A percentile compares a stretch with the other conserved stretches of the same genome.
Evolutionary conservation across 192 early-diverging fungal species (phyloP).

Genomic region (Backusella liffmaniae): DNA sequence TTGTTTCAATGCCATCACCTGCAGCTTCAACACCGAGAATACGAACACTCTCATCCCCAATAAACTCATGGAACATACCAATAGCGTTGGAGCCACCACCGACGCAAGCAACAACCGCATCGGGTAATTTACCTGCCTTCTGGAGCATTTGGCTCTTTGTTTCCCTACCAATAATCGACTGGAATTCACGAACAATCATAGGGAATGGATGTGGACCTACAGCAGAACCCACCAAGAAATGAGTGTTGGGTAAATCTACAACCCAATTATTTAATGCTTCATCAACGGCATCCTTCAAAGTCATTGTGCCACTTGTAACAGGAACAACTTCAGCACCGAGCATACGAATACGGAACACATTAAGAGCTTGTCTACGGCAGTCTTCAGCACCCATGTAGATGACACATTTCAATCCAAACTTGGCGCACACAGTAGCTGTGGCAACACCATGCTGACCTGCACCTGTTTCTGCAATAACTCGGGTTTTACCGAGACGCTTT

Average conservation of each 20-base stretch:
- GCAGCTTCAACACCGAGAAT: conserved; percentile 96
- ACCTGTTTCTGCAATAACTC: conserved; percentile 98
- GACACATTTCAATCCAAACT: conserved; percentile 94
- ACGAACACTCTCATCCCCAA: conserved; percentile 76
- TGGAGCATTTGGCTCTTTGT: conserved; percentile 81
- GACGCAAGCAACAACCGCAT: conserved; percentile 95
- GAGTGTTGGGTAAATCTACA: conserved; percentile 87
- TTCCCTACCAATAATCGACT: conserved; percentile 93
- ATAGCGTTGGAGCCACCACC: conserved; percentile 98
- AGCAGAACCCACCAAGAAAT: conserved; percentile 97
- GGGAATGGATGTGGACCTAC: conserved; percentile 99
- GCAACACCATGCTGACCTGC: conserved; percentile 99
- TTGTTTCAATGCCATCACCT: conserved; percentile 87
- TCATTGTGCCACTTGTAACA: conserved; percentile 73
- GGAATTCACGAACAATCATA: conserved; percentile 95
- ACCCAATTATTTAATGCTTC: conserved; percentile 99
- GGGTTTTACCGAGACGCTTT: conserved; percentile 90
- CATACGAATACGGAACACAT: conserved; percentile 94
- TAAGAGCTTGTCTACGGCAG: conserved; percentile 87
- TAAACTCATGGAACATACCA: conserved; percentile 95
- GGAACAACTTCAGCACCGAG: conserved; percentile 92
- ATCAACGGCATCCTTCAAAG: conserved; percentile 98
- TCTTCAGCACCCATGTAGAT: conserved; percentile 99
- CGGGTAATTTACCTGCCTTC: conserved; percentile 83
- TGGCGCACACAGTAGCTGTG: conserved; percentile 97